phyloP scores from a whole-genome alignment of 805 yeast genomes.

The Candida pseudofarinosa region DNA sequence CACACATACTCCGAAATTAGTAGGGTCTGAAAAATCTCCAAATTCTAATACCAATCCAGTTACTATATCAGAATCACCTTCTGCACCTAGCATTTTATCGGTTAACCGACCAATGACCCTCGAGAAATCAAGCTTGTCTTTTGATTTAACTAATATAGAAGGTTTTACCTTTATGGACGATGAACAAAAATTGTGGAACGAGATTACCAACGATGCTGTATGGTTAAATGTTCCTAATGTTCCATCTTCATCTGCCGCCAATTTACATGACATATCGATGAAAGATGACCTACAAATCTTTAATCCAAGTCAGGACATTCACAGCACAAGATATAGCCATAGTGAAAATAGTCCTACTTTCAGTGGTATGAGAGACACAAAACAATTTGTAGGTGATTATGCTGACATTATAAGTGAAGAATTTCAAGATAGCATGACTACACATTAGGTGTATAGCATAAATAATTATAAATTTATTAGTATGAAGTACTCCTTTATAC shows the following conservation, averaged over 20 bases:
- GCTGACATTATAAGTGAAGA: constrained; percentile 37
- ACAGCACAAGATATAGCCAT: background rate
- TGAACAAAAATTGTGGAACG: constrained; percentile 65
- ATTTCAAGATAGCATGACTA: constrained; percentile 26
- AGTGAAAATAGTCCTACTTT: background rate
- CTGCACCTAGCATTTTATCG: background rate
- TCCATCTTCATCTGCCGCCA: constrained; percentile 13
- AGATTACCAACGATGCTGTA: constrained; percentile 69
- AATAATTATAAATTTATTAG: background rate
- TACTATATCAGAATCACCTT: background rate
- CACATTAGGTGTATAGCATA: constrained; percentile 1
- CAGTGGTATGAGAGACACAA: background rate
- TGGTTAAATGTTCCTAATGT: constrained; percentile 50
- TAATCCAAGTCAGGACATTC: background rate
- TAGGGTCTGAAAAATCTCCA: background rate
- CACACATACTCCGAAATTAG: background rate
- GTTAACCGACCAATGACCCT: background rate
- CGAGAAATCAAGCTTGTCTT: constrained; percentile 18
- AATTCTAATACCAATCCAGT: background rate
- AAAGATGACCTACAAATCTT: background rate
- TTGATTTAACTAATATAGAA: constrained; percentile 40
- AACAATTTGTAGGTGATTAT: constrained; percentile 23
- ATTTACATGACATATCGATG: background rate
- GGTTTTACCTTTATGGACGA: constrained; percentile 39
- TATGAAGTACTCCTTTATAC: background rate